Base-by-base conservation (phyloP, 208 protist genomes). In the Leishmania amazonensis region DNA sequence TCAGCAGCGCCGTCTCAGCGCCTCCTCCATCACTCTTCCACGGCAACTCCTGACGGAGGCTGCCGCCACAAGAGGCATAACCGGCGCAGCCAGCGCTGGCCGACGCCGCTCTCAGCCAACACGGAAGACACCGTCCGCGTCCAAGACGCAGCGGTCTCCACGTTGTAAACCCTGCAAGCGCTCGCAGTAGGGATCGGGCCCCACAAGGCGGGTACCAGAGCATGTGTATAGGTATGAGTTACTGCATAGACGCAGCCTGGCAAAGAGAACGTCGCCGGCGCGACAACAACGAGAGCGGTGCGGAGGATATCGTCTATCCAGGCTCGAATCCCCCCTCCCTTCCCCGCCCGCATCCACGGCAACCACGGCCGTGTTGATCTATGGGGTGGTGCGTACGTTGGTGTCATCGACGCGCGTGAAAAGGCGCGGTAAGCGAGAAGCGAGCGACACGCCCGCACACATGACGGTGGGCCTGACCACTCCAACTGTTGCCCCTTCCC, bases 1-100 rank as follows among this genome's bases (percentile, higher is more conserved):
- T 35, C 92, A 91, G 80, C 92, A 96, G 80, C 80, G 79, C 2
- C 81, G 70, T 4, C 80, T 81, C 51, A 80, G 58, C 24, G 57
- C 35, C 51, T 90, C 87, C 35, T 88, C 88, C 21, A 84, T 94
- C 17, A 24, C 38, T 71, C 62, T 86, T 67, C 83, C 83, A 9
- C 78, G 75, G 13, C 73, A 80, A 58, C 75, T 80, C 3, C 45
- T 9, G 40, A 72, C 42, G 15, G 11, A 24, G 65, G 28, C 40
- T 21, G 53, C 65, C 35, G 54, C 38, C 13, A 53, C 31, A 35
- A 35, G 31, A 47, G 38, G 64, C 53, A 58, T 54, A 24, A 38
- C 40, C 54, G 19, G 49, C 65, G 60, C 35, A 6, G 49, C 62
- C 58, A 51, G 80, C 11, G n/a, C 1, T 21, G 42, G 40, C 8